Conservation (phyloP, 2,329 filamentous ascomycete species). For the Alternaria sp. region DNA sequence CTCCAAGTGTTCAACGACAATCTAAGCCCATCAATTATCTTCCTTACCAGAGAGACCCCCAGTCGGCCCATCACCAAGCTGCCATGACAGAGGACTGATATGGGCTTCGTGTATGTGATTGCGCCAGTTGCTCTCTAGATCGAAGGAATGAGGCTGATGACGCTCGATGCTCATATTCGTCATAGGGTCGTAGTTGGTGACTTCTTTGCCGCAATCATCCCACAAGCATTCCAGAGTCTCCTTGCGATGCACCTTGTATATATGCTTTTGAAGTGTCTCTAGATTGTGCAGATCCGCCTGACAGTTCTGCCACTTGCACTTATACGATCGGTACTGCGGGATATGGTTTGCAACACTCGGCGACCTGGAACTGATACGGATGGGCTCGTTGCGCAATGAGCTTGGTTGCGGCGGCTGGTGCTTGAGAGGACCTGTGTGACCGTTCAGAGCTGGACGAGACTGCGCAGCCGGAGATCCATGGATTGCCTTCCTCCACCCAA, state of each 20-base stretch:
- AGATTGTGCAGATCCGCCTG: conserved; percentile 66
- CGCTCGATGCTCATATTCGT: conserved; percentile 31
- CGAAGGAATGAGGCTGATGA: conserved; percentile 43
- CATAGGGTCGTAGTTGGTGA: conserved; percentile 26
- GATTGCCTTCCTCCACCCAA: conserved; percentile 58
- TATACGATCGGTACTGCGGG: conserved; percentile 56
- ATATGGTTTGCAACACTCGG: conserved; percentile 36
- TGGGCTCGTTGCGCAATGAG: conserved; percentile 33
- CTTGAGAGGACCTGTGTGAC: conserved; percentile 15
- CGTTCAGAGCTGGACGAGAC: conserved; percentile 29
- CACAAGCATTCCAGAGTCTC: conserved; percentile 54
- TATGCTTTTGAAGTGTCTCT: conserved; percentile 64
- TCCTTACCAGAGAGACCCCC: conserved; percentile 63
- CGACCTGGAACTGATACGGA: conserved; percentile 39
- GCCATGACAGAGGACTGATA: conserved; percentile 61
- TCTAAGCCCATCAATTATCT: conserved; percentile 13
- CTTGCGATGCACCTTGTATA: conserved; percentile 61
- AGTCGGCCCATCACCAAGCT: conserved; percentile 65
- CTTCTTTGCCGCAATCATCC: conserved; percentile 49
- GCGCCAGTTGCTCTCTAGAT: conserved; percentile 52
- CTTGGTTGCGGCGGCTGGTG: conserved; percentile 32
- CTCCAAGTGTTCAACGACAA: neutral
- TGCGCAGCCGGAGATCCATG: conserved; percentile 48
- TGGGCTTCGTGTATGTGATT: conserved; percentile 61
- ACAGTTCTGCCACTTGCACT: conserved; percentile 66